Evolutionary conservation across 1,139 yeast genomes (phyloP).

Genomic region (Hanseniaspora uvarum): DNA sequence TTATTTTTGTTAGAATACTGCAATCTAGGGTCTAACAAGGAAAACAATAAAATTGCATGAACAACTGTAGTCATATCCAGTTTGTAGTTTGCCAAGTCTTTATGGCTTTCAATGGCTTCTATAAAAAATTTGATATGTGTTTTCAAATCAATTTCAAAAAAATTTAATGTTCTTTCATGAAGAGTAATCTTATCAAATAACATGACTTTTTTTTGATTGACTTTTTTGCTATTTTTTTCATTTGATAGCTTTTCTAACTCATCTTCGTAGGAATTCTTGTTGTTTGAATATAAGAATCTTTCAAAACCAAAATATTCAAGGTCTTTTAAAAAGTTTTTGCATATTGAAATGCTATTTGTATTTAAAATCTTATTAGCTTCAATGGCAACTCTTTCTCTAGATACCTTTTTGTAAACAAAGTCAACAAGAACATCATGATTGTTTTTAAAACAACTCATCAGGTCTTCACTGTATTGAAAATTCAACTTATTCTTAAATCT

Average conservation of each 20-base stretch:
- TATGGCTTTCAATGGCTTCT: neutral
- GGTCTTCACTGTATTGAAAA: conserved; percentile 47
- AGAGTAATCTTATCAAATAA: conserved; percentile 4
- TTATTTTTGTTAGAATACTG: neutral
- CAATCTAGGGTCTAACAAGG: neutral
- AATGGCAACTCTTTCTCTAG: conserved; percentile 81
- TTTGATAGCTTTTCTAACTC: neutral
- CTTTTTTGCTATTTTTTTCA: neutral
- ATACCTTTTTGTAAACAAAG: conserved; percentile 62
- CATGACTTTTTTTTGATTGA: neutral
- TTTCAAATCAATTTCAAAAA: neutral
- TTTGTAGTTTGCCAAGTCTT: neutral
- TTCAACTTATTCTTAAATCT: conserved; percentile 76
- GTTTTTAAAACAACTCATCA: conserved; percentile 42
- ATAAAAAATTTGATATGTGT: neutral
- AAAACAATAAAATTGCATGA: conserved; percentile 17
- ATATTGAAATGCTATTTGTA: conserved; percentile 17
- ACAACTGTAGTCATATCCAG: conserved; percentile 24
- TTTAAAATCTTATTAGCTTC: conserved; percentile 69
- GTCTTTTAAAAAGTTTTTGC: conserved; percentile 8
- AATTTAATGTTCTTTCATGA: neutral
- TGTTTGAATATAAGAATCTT: conserved; percentile 14
- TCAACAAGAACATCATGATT: conserved; percentile 54
- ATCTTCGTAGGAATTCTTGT: neutral
- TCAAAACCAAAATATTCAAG: conserved; percentile 1